Percentiles rank a stretch among this genome's conserved stretches.
Evolutionary conservation across 1,139 yeast genomes (phyloP).

Genomic region (Lodderomyces elongisporus): DNA sequence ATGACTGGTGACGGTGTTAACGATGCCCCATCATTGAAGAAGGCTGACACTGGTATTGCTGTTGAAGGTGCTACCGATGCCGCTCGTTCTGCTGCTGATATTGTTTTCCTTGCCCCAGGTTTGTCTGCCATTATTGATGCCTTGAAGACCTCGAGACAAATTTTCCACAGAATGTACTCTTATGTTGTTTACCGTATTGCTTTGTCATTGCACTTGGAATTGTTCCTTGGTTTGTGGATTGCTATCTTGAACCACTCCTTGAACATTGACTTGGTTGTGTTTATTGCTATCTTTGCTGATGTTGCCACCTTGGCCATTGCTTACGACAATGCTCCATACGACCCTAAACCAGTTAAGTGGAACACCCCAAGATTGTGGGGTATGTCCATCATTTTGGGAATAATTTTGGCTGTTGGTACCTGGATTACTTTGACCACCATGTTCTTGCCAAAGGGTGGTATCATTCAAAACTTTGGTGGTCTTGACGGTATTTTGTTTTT

Average conservation of each 20-base stretch:
- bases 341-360: constrained; percentile 97
- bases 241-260: constrained; percentile 82
- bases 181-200: constrained; percentile 96
- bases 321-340: constrained; percentile 96
- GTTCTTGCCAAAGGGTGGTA: constrained; percentile 74
- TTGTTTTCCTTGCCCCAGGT: constrained; percentile 95
- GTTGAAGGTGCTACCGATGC: constrained; percentile 97
- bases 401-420: constrained; percentile 79
- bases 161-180: constrained; percentile 98
- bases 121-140: constrained; percentile 93
- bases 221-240: constrained; percentile 91
- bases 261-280: constrained; percentile 82
- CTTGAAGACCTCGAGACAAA: constrained; percentile 88
- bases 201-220: constrained; percentile 85
- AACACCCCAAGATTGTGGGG: constrained; percentile 97
- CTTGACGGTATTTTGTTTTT: constrained; percentile 87
- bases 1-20: constrained; percentile 99
- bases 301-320: constrained; percentile 95
- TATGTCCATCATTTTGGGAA: constrained; percentile 83
- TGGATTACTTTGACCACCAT: constrained; percentile 90
- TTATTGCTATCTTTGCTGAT: constrained; percentile 93
- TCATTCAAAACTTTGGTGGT: constrained; percentile 90
- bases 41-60: constrained; percentile 96
- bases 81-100: constrained; percentile 95
- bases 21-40: constrained; percentile 94